Percentiles rank a stretch among this genome's conserved stretches.
phyloP scores from a whole-genome alignment of 2,329 filamentous ascomycete species.

The Paraphaeosphaeria minitans region DNA sequence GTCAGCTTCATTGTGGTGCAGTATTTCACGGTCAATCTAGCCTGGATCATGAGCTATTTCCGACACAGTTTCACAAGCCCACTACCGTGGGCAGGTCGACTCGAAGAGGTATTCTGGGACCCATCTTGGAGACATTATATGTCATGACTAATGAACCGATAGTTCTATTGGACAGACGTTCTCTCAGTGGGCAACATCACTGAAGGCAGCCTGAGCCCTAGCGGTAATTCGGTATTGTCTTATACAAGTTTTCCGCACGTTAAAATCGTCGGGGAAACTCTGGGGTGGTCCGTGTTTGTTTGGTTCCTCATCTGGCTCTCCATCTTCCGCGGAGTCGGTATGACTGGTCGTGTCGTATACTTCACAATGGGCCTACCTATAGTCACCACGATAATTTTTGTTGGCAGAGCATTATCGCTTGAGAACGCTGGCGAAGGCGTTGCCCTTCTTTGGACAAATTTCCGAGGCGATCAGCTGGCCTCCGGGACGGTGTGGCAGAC shows the following conservation, averaged over 20 bases:
- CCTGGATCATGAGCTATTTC: conserved; percentile 26
- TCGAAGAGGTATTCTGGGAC: conserved; percentile 38
- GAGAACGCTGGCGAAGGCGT: conserved; percentile 60
- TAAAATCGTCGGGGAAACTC: conserved; percentile 55
- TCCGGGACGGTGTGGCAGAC: conserved; percentile 63
- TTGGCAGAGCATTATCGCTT: conserved; percentile 18
- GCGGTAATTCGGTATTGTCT: conserved; percentile 47
- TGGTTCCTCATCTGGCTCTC: conserved; percentile 19
- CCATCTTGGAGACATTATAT: not conserved
- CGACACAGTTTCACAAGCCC: conserved; percentile 18
- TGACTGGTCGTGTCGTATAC: conserved; percentile 27
- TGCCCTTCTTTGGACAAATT: conserved; percentile 55
- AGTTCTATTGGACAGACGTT: conserved; percentile 59
- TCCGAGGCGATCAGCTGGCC: conserved; percentile 57
- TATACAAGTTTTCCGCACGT: conserved; percentile 57
- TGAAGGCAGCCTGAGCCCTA: conserved; percentile 41
- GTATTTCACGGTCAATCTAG: conserved; percentile 22
- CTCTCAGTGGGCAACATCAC: conserved; percentile 54
- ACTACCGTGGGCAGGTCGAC: conserved; percentile 19
- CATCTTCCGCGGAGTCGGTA: conserved; percentile 24
- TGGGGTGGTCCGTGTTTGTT: conserved; percentile 28
- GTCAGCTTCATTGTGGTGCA: conserved; percentile 18
- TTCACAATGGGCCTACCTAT: conserved; percentile 30
- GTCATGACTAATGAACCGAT: conserved; percentile 55
- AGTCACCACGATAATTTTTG: conserved; percentile 19